These are phyloP conservation scores for Psilocybe sp. DNA, from an alignment of 768 basidiomycete species.

Conservation along the genomic window DNA sequence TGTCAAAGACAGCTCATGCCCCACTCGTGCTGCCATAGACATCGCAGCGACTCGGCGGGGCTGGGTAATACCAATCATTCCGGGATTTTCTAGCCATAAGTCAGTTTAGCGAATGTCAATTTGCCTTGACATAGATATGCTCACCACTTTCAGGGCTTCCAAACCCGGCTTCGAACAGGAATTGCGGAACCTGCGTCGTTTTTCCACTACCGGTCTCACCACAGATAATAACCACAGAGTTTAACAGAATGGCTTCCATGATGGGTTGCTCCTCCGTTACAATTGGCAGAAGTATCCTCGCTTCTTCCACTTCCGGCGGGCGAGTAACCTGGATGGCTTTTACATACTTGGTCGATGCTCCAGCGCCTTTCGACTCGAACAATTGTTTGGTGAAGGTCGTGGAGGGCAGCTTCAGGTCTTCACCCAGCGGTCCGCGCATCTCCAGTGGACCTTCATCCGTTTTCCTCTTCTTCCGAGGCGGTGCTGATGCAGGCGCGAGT, in stretches of 20 bases:
- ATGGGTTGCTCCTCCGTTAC: conserved; percentile 92
- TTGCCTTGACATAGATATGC: conserved; percentile 14
- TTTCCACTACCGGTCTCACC: conserved; percentile 98
- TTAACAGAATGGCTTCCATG: conserved; percentile 85
- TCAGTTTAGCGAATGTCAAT: conserved; percentile 6
- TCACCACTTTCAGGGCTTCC: conserved; percentile 79
- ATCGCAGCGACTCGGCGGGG: conserved; percentile 96
- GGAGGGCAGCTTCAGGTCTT: conserved; percentile 60
- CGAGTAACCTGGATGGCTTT: conserved; percentile 59
- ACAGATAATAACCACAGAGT: conserved; percentile 81
- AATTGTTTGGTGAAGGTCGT: conserved; percentile 62
- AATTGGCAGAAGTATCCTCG: conserved; percentile 81
- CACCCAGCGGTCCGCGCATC: conserved; percentile 81
- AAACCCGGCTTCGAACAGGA: conserved; percentile 96
- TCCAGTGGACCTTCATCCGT: conserved; percentile 25
- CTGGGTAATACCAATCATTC: conserved; percentile 97
- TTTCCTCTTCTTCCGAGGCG: conserved; percentile 47
- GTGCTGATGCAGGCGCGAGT: conserved; percentile 13
- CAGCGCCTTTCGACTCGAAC: conserved; percentile 15
- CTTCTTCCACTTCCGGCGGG: conserved; percentile 68
- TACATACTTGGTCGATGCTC: conserved; percentile 17
- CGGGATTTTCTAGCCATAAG: conserved; percentile 77
- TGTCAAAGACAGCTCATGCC: conserved; percentile 85
- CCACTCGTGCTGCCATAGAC: conserved; percentile 92
- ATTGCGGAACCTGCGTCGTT: conserved; percentile 97